phyloP scores from a whole-genome alignment of 768 basidiomycete species.

The Cystoderma amianthinum region DNA sequence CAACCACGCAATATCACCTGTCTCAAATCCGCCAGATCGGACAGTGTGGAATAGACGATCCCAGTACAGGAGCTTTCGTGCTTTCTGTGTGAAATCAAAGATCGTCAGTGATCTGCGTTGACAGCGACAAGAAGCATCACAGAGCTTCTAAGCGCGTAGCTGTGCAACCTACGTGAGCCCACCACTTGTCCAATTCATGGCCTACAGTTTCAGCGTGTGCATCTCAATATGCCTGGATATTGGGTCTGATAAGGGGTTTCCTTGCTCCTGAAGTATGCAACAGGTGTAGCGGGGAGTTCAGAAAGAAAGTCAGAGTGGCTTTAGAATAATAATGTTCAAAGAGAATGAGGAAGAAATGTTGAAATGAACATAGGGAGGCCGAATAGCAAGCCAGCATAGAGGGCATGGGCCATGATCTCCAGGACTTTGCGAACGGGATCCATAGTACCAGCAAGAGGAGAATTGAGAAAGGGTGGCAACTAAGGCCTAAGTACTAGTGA shows the following conservation, averaged over 20 bases:
- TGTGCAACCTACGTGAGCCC: conserved; percentile 65
- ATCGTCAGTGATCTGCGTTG: not conserved
- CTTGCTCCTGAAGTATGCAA: conserved; percentile 52
- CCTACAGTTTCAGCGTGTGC: conserved; percentile 72
- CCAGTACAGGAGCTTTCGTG: conserved; percentile 77
- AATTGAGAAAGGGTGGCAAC: too few relatives aligned
- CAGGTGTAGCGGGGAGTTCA: too few relatives aligned
- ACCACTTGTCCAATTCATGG: conserved; percentile 77
- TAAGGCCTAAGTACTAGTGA: too few relatives aligned
- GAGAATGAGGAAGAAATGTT: too few relatives aligned
- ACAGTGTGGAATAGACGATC: conserved; percentile 87
- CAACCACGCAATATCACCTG: conserved; percentile 93
- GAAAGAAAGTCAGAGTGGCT: too few relatives aligned
- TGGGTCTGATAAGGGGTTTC: conserved; percentile 73
- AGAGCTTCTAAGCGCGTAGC: not conserved
- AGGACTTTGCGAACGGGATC: too few relatives aligned
- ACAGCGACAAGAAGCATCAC: conserved; percentile 6
- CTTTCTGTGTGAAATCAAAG: conserved; percentile 35
- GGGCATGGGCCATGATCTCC: too few relatives aligned
- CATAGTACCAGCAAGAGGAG: too few relatives aligned
- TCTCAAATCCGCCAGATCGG: conserved; percentile 72
- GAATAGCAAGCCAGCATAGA: too few relatives aligned
- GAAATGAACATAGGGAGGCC: too few relatives aligned
- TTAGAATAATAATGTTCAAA: too few relatives aligned
- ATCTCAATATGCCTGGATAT: conserved; percentile 64